Base-by-base conservation (phyloP, 2,329 filamentous ascomycete species). In the Neofusicoccum laricinum region DNA sequence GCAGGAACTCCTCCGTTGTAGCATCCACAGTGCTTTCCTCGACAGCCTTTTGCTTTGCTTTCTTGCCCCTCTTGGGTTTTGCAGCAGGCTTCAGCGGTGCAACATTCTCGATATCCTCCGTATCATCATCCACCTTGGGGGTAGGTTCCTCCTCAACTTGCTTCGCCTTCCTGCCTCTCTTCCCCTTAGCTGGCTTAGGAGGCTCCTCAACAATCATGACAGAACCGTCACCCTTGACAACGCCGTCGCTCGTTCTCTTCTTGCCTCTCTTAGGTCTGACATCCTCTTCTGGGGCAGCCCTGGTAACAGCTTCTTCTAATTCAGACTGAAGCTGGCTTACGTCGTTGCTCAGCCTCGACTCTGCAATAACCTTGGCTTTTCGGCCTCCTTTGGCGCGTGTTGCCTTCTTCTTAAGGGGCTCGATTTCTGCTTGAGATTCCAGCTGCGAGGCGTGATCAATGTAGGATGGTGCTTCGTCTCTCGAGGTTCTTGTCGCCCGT, bases 211-310 rank as follows among this genome's bases (percentile, higher is more conserved):
- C 53, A n/a, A 71, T 55, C 3, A 71, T 48, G 55, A 71, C 17
- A 59, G 66, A 59, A 30, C 53, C 21, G 30, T 66, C 43, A 61
- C 61, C 63, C 72, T 77, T 77, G 11, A 66, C 59, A 38, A 69
- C 48, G 4, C 77, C 77, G 57, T 79, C 75, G 53, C 77, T 79
- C 3, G 70, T 75, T 12, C 78, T 71, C 68, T 80, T 80, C 4
- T 64, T 69, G n/a, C 69, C 69, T 38, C 71, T 73, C 41, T 72
- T 71, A 7, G 71, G 63, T 50, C 66, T 68, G 12, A 50, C 10
- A 67, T 61, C 15, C 67, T 71, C 59, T 17, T 43, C 25, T 36
- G 49, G 25, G 6, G 50, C 65, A 10, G 45, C 59, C n/a, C 38
- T 51, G n/a, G n/a, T 36, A 11, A 66, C 48, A n/a, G 66, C 66